These are phyloP conservation scores for Beta lomatogona DNA, from an alignment of 179 eudicot genomes.

Conservation along the genomic window DNA sequence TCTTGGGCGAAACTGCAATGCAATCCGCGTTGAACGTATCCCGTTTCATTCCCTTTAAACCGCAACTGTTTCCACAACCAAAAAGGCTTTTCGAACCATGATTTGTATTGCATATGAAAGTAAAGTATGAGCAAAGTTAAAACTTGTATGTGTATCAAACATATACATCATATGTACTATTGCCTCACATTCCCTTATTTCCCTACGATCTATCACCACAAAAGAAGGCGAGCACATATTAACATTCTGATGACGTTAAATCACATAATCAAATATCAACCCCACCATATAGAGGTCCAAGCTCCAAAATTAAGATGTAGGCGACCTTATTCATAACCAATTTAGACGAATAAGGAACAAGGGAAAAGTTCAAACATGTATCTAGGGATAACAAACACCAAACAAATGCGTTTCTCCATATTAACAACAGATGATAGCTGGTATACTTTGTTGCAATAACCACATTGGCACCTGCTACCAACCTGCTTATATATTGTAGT, in stretches of 20 bases:
- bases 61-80: too few relatives aligned
- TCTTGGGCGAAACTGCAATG: too few relatives aligned
- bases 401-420: too few relatives aligned
- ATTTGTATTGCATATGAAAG: slow-evolving; percentile 3
- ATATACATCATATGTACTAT: neutral
- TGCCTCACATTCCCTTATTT: neutral
- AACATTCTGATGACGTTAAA: neutral
- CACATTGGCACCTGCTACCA: too few relatives aligned
- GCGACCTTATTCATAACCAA: neutral
- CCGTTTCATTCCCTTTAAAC: too few relatives aligned
- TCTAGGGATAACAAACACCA: neutral
- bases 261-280: neutral
- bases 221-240: neutral
- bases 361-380: neutral
- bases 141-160: neutral
- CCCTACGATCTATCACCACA: neutral
- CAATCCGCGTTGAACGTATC: too few relatives aligned
- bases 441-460: too few relatives aligned
- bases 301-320: neutral
- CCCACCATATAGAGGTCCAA: neutral
- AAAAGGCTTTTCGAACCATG: too few relatives aligned
- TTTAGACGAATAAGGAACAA: neutral
- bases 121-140: neutral
- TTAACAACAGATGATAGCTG: too few relatives aligned
- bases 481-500: too few relatives aligned